Evolutionary conservation across 352 stramenopile species (phyloP).

Genomic region (Phytophthora agathidicida): DNA sequence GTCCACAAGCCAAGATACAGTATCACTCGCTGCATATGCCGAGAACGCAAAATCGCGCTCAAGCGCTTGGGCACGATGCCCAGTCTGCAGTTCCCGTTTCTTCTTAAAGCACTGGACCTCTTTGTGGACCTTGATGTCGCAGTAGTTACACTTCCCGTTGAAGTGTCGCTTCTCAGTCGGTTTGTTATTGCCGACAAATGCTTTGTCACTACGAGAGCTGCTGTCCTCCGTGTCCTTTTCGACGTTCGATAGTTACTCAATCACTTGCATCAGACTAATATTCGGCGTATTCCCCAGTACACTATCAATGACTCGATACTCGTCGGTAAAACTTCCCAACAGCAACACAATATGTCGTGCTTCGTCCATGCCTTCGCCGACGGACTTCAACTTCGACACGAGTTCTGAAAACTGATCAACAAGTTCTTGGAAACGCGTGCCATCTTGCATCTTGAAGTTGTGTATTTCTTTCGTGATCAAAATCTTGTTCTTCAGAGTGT

Average conservation of each 20-base stretch:
- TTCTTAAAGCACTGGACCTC: background rate
- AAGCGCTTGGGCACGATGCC: background rate
- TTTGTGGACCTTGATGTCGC: background rate
- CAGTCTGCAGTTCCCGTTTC: background rate
- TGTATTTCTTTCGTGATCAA: background rate
- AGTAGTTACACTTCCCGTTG: conserved; percentile 1
- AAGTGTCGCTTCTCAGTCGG: background rate
- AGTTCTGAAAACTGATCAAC: background rate
- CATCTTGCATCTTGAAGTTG: conserved; percentile 3
- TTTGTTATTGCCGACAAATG: too few relatives aligned
- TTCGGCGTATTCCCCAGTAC: background rate
- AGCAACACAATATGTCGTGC: background rate
- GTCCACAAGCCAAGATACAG: background rate
- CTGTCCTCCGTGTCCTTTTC: background rate
- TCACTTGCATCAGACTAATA: background rate
- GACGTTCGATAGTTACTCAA: background rate
- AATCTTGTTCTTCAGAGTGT: background rate
- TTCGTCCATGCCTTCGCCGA: background rate
- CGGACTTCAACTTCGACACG: background rate
- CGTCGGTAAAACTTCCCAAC: background rate
- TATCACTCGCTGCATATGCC: background rate
- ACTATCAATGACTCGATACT: background rate
- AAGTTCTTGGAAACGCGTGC: background rate
- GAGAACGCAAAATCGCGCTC: background rate
- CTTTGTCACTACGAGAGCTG: too few relatives aligned